Percentiles rank a stretch among this genome's conserved stretches.
phyloP scores from a whole-genome alignment of 768 basidiomycete genomes.

The Obba rivulosa region DNA sequence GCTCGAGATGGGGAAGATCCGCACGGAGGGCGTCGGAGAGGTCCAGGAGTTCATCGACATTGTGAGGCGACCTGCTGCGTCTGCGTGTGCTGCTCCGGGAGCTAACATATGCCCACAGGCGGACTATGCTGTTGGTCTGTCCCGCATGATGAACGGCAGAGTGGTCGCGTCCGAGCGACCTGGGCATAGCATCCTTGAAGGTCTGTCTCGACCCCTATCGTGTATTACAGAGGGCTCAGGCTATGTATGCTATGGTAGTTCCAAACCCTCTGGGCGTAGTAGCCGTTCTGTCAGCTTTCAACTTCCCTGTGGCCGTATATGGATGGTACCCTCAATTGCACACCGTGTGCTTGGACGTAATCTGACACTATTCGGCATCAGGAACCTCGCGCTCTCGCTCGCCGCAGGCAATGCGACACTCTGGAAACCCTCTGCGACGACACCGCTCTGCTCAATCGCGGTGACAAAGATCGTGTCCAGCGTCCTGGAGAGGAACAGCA shows the following conservation, averaged over 20 bases:
- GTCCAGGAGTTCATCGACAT: slow-evolving; percentile 96
- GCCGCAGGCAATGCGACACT: slow-evolving; percentile 90
- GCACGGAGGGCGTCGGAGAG: slow-evolving; percentile 86
- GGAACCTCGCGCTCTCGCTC: slow-evolving; percentile 88
- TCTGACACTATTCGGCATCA: slow-evolving; percentile 26
- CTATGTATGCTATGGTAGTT: slow-evolving; percentile 41
- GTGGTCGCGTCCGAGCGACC: slow-evolving; percentile 85
- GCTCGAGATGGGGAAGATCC: slow-evolving; percentile 89
- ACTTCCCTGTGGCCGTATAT: slow-evolving; percentile 93
- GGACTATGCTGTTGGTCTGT: slow-evolving; percentile 90
- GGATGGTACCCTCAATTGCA: slow-evolving; percentile 61
- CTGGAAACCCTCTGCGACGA: slow-evolving; percentile 93
- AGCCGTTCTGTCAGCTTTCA: slow-evolving; percentile 83
- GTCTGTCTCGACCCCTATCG: slow-evolving; percentile 28
- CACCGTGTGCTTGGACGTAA: background rate
- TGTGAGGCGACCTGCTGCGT: slow-evolving; percentile 40
- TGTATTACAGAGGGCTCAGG: background rate
- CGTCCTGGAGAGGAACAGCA: slow-evolving; percentile 76
- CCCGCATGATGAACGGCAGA: slow-evolving; percentile 90
- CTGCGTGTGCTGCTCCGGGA: background rate
- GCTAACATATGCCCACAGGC: slow-evolving; percentile 43
- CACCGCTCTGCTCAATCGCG: slow-evolving; percentile 87
- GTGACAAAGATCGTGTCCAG: slow-evolving; percentile 77
- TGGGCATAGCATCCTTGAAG: slow-evolving; percentile 88
- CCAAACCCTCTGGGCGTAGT: slow-evolving; percentile 83